A percentile compares a stretch with the other conserved stretches of the same genome.
Evolutionary conservation across 106 monocot genomes (phyloP).

Genomic region (Dendrobium nobile): DNA sequence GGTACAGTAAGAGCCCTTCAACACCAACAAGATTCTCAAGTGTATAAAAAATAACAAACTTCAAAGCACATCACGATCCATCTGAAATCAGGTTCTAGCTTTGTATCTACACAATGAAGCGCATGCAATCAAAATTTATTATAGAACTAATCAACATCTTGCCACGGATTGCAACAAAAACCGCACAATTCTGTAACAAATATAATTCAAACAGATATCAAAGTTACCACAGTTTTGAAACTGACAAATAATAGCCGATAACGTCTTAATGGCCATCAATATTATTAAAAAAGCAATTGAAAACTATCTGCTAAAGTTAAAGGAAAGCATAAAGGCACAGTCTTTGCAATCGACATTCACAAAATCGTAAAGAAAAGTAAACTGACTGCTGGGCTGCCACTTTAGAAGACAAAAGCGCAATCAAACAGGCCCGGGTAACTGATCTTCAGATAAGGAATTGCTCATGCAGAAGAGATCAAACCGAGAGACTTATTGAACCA

Average conservation of each 20-base stretch:
- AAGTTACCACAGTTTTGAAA: not conserved
- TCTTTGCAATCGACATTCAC: no score
- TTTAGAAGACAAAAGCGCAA: no score
- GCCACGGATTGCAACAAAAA: not conserved
- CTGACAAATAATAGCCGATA: not conserved
- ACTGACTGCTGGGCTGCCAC: no score
- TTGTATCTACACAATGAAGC: no score
- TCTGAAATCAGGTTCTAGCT: no score
- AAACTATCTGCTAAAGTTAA: not conserved
- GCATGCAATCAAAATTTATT: not conserved
- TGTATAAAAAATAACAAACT: not conserved
- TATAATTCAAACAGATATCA: not conserved
- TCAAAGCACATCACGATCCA: not conserved
- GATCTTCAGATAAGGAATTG: not conserved
- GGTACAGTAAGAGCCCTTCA: not conserved
- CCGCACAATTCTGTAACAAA: not conserved
- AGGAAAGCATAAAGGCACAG: not conserved
- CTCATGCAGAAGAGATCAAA: not conserved
- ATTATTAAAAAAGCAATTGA: not conserved
- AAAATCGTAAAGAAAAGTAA: no score
- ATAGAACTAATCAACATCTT: not conserved
- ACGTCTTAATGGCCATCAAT: not conserved
- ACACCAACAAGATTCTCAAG: not conserved
- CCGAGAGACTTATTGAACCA: conserved; percentile 9
- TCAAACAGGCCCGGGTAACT: not conserved